Percentiles rank a stretch among this genome's conserved stretches.
Conservation (phyloP, 2,329 filamentous ascomycete genomes). For the Aureobasidium pullulans region DNA sequence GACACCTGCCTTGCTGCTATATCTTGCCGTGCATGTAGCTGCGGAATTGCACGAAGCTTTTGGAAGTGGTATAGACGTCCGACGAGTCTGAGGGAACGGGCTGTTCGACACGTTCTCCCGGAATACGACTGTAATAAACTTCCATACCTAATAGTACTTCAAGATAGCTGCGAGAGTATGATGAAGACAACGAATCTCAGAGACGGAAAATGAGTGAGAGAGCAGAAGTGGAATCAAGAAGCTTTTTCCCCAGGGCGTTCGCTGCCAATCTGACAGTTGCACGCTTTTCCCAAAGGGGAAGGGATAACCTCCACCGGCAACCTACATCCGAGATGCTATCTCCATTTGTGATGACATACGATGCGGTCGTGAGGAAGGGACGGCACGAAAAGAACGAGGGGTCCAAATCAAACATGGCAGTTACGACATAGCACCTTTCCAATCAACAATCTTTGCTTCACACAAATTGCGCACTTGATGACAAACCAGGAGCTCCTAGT, state of each 20-base stretch:
- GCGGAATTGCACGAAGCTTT: too few relatives aligned
- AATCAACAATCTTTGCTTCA: neutral
- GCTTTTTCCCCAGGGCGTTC: neutral
- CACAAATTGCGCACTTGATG: neutral
- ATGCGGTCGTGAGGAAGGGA: neutral
- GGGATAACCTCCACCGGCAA: slow-evolving; percentile 1
- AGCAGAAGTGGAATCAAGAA: too few relatives aligned
- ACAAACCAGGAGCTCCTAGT: neutral
- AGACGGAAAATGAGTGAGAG: too few relatives aligned
- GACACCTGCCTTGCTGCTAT: too few relatives aligned
- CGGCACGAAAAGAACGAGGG: slow-evolving; percentile 3
- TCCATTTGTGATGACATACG: neutral
- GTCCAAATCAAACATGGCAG: neutral
- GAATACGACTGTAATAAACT: too few relatives aligned
- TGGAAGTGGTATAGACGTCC: too few relatives aligned
- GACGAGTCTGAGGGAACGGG: too few relatives aligned
- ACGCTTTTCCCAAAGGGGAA: neutral
- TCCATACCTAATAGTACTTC: too few relatives aligned
- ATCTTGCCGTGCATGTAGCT: too few relatives aligned
- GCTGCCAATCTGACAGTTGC: neutral
- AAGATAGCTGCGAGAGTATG: too few relatives aligned
- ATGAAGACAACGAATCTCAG: too few relatives aligned
- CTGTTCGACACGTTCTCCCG: too few relatives aligned
- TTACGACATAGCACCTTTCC: neutral
- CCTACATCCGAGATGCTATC: neutral